These are phyloP conservation scores for Penicillium sp. DNA, from an alignment of 2,329 filamentous ascomycete genomes.

Conservation along the genomic window DNA sequence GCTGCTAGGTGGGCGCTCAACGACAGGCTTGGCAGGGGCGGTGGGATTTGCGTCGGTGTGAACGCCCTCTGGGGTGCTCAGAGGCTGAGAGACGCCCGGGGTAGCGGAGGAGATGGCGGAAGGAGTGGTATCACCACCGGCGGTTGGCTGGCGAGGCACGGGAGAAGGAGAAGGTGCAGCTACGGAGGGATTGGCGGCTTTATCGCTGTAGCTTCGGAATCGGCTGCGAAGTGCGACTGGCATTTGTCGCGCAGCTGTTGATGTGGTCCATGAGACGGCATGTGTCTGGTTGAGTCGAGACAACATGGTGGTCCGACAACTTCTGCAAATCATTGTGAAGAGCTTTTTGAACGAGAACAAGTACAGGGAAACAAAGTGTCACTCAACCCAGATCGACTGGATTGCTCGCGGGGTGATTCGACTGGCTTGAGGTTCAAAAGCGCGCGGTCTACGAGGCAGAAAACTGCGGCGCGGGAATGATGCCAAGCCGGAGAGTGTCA, in stretches of 20 bases:
- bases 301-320: conserved; percentile 37
- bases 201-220: conserved; percentile 30
- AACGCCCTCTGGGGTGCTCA: conserved; percentile 34
- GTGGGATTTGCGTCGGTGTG: conserved; percentile 23
- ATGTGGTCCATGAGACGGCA: conserved; percentile 22
- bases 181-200: conserved; percentile 23
- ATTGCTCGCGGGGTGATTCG: not conserved
- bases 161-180: conserved; percentile 28
- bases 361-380: not conserved
- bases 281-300: conserved; percentile 33
- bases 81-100: conserved; percentile 37
- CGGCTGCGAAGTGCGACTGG: conserved; percentile 23
- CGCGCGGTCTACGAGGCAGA: conserved; percentile 15
- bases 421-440: not conserved
- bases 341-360: not conserved
- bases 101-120: conserved; percentile 37
- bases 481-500: conserved; percentile 32
- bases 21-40: conserved; percentile 23
- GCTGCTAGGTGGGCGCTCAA: conserved; percentile 32
- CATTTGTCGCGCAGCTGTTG: conserved; percentile 26
- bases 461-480: conserved; percentile 34
- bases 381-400: too few species aligned
- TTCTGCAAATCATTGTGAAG: conserved; percentile 37
- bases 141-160: conserved; percentile 27
- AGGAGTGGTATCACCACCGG: conserved; percentile 28